Conservation (phyloP, 257 asterid species). For the Solanum chiquidenum region DNA sequence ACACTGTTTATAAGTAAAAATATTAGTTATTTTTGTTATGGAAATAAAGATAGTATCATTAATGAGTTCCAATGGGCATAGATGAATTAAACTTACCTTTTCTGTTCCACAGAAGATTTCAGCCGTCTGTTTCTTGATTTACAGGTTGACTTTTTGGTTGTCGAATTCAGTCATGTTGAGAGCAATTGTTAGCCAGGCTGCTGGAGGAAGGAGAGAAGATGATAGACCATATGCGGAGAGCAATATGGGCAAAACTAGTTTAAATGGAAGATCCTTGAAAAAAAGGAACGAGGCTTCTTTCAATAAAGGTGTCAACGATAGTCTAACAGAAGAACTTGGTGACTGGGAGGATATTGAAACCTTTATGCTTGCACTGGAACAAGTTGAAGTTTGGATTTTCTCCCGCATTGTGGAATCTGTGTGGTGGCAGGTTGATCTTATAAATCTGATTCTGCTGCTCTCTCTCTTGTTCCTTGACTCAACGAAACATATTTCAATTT, state of each 20-base stretch:
- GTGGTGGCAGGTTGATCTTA: conserved; percentile 90
- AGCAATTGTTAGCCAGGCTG: conserved; percentile 62
- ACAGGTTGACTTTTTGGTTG: conserved; percentile 89
- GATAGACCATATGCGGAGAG: conserved; percentile 9
- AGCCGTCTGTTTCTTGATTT: background rate
- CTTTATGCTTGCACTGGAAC: conserved; percentile 60
- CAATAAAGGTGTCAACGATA: conserved; percentile 11
- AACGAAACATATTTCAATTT: background rate
- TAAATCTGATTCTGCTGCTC: background rate
- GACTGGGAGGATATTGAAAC: conserved; percentile 62
- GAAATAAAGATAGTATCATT: background rate
- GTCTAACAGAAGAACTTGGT: conserved; percentile 31
- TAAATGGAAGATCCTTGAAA: conserved; percentile 2
- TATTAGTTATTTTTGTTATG: background rate
- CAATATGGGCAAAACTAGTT: background rate
- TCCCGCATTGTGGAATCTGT: conserved; percentile 74
- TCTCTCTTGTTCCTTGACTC: background rate
- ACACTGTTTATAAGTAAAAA: background rate
- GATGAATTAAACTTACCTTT: background rate
- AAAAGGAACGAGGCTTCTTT: conserved; percentile 1
- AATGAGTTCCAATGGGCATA: background rate
- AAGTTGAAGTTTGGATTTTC: conserved; percentile 88
- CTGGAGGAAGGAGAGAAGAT: conserved; percentile 35
- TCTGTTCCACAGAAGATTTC: background rate
- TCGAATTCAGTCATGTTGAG: conserved; percentile 86